These are phyloP conservation scores for Lactifluus piperatus DNA, from an alignment of 768 basidiomycete genomes.

Conservation along the genomic window DNA sequence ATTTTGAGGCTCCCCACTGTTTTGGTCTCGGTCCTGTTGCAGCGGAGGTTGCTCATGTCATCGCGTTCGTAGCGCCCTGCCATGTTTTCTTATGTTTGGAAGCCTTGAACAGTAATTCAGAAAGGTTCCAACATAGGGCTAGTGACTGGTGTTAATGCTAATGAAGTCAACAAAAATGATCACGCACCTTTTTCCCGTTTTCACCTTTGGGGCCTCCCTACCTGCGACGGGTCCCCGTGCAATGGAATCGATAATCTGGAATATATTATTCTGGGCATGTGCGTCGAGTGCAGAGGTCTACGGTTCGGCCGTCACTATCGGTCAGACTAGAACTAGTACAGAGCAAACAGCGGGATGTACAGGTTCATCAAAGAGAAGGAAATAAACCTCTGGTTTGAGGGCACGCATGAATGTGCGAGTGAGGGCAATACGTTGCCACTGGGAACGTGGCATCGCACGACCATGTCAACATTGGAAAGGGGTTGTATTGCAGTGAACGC, in stretches of 20 bases:
- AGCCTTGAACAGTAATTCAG: no score
- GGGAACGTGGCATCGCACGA: conserved; percentile 17
- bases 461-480: neutral
- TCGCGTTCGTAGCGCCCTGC: no score
- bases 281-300: conserved; percentile 78
- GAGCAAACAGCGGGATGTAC: conserved; percentile 33
- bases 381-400: conserved; percentile 61
- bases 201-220: conserved; percentile 33
- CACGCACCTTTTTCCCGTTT: no score
- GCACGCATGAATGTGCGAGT: conserved; percentile 85
- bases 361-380: conserved; percentile 81
- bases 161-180: no score
- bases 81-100: no score
- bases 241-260: conserved; percentile 62
- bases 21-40: no score
- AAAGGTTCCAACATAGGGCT: no score
- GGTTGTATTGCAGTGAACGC: conserved; percentile 21
- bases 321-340: neutral
- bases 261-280: conserved; percentile 70
- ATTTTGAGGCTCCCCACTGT: no score
- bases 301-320: neutral
- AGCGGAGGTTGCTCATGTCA: no score
- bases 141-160: no score
- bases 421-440: conserved; percentile 87
- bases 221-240: conserved; percentile 45